Evolutionary conservation across 1,284 basidiomycete genomes (phyloP).

Genomic region (Cutaneotrichosporon dermatis): DNA sequence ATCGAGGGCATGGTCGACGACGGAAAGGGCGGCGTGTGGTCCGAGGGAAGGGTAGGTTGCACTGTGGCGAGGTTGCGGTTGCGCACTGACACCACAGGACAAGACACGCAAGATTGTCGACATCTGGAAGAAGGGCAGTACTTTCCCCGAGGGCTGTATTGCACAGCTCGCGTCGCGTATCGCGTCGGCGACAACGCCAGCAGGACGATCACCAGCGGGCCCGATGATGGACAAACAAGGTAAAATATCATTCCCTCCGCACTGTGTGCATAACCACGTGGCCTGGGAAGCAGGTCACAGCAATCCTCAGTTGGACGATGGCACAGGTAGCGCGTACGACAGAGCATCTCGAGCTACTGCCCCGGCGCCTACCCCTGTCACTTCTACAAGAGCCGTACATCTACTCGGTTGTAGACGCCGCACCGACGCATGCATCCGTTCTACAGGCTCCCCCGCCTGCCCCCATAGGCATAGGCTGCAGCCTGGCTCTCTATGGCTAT

Average conservation of each 20-base stretch:
- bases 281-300: background rate
- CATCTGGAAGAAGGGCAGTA: slow-evolving; percentile 83
- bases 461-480: too few relatives aligned
- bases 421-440: slow-evolving; percentile 17
- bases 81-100: slow-evolving; percentile 59
- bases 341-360: slow-evolving; percentile 1
- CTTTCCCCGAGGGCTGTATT: slow-evolving; percentile 62
- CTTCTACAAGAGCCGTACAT: background rate
- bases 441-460: background rate
- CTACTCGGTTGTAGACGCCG: slow-evolving; percentile 16
- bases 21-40: slow-evolving; percentile 53
- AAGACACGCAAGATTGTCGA: slow-evolving; percentile 91
- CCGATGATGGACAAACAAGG: slow-evolving; percentile 11
- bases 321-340: background rate
- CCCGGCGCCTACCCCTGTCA: background rate
- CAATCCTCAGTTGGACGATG: background rate
- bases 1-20: slow-evolving; percentile 68
- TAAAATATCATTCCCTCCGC: slow-evolving; percentile 11
- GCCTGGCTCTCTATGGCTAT: background rate
- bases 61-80: background rate
- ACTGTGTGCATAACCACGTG: background rate
- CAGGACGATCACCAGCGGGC: background rate
- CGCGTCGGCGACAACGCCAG: background rate
- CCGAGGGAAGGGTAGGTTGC: slow-evolving; percentile 76
- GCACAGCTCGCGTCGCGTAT: slow-evolving; percentile 20